Conservation (phyloP, 148 eudicot genomes). For the Vaccinium vitisidaea region DNA sequence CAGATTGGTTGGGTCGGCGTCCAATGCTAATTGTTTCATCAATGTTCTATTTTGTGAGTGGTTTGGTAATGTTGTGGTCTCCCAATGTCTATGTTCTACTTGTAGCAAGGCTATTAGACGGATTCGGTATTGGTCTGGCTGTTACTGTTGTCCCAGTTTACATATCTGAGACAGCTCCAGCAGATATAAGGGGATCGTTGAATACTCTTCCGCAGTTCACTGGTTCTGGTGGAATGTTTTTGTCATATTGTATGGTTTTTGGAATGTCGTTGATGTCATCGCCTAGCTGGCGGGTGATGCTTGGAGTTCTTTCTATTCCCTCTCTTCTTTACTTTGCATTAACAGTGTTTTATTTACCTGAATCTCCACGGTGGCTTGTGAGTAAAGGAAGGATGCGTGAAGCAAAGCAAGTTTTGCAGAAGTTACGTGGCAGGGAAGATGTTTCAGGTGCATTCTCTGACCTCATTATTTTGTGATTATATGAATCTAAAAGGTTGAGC, state of each 20-base stretch:
- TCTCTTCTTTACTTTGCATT: constrained; percentile 64
- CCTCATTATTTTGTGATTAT: neutral
- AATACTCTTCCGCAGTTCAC: constrained; percentile 93
- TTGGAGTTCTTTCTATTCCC: constrained; percentile 83
- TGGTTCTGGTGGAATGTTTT: constrained; percentile 81
- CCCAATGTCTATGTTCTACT: constrained; percentile 89
- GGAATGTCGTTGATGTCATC: constrained; percentile 74
- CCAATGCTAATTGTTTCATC: constrained; percentile 87
- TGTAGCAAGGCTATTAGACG: constrained; percentile 80
- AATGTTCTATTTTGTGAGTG: constrained; percentile 61
- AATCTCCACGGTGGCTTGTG: constrained; percentile 96
- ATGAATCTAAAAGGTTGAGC: neutral
- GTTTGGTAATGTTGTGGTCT: constrained; percentile 90
- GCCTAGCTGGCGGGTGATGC: constrained; percentile 87
- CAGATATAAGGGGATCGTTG: constrained; percentile 79
- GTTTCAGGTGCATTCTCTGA: constrained; percentile 57
- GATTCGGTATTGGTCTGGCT: constrained; percentile 87
- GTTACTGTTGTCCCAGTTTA: constrained; percentile 83
- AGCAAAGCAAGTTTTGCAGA: constrained; percentile 75
- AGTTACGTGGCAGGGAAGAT: constrained; percentile 76
- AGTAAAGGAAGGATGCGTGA: constrained; percentile 91
- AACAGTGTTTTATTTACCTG: constrained; percentile 71
- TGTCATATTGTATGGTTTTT: constrained; percentile 77
- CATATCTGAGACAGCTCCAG: constrained; percentile 91
- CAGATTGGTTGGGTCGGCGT: constrained; percentile 80